A percentile compares a stretch with the other conserved stretches of the same genome.
Evolutionary conservation across 306 rosid species (phyloP).

Genomic region (Lithocarpus polystachyus): DNA sequence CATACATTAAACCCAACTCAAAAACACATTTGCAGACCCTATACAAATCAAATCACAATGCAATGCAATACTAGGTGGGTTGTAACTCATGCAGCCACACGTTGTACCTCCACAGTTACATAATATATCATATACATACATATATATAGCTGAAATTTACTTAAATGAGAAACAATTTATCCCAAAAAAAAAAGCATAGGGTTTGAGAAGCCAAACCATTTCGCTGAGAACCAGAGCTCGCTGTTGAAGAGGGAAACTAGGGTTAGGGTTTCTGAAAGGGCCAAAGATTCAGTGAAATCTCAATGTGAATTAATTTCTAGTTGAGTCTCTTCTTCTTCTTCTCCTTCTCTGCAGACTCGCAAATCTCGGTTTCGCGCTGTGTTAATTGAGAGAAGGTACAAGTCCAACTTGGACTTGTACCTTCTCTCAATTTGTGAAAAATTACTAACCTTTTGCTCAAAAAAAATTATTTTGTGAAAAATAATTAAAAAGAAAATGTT

Average conservation of each 20-base stretch:
- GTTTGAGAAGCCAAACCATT: slow-evolving; percentile 7
- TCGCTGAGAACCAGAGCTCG: background rate
- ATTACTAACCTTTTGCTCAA: background rate
- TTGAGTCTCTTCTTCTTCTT: background rate
- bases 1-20: background rate
- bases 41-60: background rate
- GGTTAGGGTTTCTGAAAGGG: background rate
- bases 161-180: background rate
- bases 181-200: background rate
- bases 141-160: background rate
- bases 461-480: too few relatives aligned
- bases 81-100: background rate
- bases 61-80: background rate
- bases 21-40: background rate
- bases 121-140: background rate
- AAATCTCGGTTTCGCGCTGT: background rate
- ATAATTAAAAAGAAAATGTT: too few relatives aligned
- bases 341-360: background rate
- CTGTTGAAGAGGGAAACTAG: background rate
- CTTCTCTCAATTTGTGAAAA: background rate
- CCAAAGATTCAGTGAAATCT: background rate
- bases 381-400: too few relatives aligned
- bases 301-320: background rate
- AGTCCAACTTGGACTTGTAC: background rate
- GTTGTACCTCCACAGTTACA: background rate